These are phyloP conservation scores for Globisporangium sylvaticum DNA, from an alignment of 352 stramenopile species.

Conservation along the genomic window DNA sequence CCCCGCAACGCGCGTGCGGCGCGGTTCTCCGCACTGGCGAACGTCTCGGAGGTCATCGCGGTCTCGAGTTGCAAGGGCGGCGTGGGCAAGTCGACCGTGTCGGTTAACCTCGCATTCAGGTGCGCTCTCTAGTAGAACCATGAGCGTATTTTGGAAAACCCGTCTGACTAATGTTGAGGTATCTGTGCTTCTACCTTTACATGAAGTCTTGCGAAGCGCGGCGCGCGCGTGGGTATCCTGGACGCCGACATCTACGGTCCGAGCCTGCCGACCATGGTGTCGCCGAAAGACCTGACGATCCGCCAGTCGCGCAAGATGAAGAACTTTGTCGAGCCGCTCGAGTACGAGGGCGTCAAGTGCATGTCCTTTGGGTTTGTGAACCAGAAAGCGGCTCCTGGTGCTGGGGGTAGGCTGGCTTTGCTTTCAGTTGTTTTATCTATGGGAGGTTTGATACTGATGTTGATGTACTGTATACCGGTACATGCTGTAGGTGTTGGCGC, in stretches of 20 bases:
- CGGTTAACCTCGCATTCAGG: slow-evolving; percentile 97
- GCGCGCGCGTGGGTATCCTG: slow-evolving; percentile 95
- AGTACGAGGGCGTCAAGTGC: slow-evolving; percentile 87
- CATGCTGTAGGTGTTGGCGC: slow-evolving; percentile 53
- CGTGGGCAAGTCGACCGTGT: slow-evolving; percentile 98
- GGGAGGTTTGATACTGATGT: neutral
- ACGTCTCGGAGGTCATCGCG: slow-evolving; percentile 86
- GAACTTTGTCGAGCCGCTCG: slow-evolving; percentile 78
- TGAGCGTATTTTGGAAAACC: neutral
- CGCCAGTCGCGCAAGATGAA: slow-evolving; percentile 63
- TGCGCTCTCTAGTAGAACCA: slow-evolving; percentile 4
- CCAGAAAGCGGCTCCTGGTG: slow-evolving; percentile 74
- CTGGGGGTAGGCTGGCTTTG: slow-evolving; percentile 32
- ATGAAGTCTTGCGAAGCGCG: slow-evolving; percentile 78
- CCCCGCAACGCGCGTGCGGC: slow-evolving; percentile 63
- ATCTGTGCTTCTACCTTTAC: neutral
- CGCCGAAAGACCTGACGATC: slow-evolving; percentile 59
- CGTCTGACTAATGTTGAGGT: neutral
- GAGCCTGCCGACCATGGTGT: slow-evolving; percentile 96
- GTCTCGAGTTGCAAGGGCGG: slow-evolving; percentile 95
- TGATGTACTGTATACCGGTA: neutral
- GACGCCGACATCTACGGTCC: slow-evolving; percentile 99
- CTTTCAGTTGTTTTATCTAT: slow-evolving; percentile 20
- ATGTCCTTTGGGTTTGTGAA: slow-evolving; percentile 94
- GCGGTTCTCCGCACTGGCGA: slow-evolving; percentile 74